Evolutionary conservation across 805 yeast genomes (phyloP).

Genomic region (Candida ovalis): DNA sequence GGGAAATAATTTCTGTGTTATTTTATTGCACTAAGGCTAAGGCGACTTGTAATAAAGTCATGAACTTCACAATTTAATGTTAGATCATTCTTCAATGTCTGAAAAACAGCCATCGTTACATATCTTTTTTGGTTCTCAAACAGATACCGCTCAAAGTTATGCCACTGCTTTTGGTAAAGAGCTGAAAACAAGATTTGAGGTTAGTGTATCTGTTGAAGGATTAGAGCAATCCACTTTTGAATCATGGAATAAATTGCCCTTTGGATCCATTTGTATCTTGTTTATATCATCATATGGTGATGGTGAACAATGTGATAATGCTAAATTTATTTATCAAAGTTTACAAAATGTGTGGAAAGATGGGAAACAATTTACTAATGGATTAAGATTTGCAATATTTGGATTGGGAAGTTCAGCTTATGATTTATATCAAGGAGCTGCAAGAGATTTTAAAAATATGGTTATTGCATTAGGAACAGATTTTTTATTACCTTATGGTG

Average conservation of each 20-base stretch:
- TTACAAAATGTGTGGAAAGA: conserved; percentile 11
- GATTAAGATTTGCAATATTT: conserved; percentile 61
- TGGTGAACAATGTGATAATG: conserved; percentile 95
- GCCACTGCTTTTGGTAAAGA: conserved; percentile 70
- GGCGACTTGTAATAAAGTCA: too few relatives aligned
- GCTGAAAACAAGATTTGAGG: conserved; percentile 67
- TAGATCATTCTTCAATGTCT: background rate
- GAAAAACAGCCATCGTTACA: background rate
- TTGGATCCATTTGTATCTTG: conserved; percentile 41
- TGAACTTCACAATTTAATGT: too few relatives aligned
- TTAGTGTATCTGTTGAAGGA: conserved; percentile 50
- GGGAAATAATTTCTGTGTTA: background rate
- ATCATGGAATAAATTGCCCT: conserved; percentile 43
- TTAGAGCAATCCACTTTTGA: conserved; percentile 65
- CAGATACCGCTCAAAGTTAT: conserved; percentile 7
- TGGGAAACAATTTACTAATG: background rate
- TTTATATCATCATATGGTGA: conserved; percentile 92
- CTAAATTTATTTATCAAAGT: conserved; percentile 60
- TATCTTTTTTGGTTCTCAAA: conserved; percentile 1
- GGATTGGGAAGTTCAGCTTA: conserved; percentile 93
- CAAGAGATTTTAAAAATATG: conserved; percentile 50
- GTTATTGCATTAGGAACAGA: conserved; percentile 59
- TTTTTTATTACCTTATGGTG: conserved; percentile 63
- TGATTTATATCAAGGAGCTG: conserved; percentile 80
- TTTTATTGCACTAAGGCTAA: too few relatives aligned